Evolutionary conservation across 345 rosid genomes (phyloP).

Genomic region (Hirschfeldia incana): DNA sequence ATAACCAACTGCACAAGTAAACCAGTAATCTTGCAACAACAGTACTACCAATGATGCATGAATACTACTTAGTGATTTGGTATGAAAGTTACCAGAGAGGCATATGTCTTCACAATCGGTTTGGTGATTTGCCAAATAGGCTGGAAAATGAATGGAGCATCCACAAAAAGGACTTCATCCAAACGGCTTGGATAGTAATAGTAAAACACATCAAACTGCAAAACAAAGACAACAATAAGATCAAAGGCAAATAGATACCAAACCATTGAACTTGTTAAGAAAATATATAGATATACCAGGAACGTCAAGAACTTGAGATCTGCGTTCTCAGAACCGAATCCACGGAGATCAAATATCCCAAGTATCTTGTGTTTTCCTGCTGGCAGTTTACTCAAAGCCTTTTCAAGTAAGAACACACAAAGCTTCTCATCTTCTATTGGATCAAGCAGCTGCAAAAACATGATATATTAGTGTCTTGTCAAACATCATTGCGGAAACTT

Average conservation of each 20-base stretch:
- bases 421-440: conserved; percentile 73
- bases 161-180: conserved; percentile 85
- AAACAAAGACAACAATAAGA: conserved; percentile 15
- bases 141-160: conserved; percentile 52
- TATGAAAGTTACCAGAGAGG: conserved; percentile 64
- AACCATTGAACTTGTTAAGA: conserved; percentile 12
- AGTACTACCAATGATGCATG: not conserved
- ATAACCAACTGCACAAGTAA: not conserved
- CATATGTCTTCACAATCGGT: conserved; percentile 35
- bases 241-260: conserved; percentile 6
- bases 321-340: conserved; percentile 62
- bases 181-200: conserved; percentile 86
- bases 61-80: conserved; percentile 10
- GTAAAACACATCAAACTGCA: conserved; percentile 88
- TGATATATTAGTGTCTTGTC: not conserved
- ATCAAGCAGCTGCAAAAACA: conserved; percentile 58
- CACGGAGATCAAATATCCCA: conserved; percentile 79
- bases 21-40: not conserved
- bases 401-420: conserved; percentile 69
- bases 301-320: conserved; percentile 75
- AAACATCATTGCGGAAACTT: conserved; percentile 7
- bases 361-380: conserved; percentile 71
- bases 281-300: conserved; percentile 51
- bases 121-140: not conserved
- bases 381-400: conserved; percentile 75